Conservation (phyloP, 345 rosid genomes). For the Anastatica hierochuntica region DNA sequence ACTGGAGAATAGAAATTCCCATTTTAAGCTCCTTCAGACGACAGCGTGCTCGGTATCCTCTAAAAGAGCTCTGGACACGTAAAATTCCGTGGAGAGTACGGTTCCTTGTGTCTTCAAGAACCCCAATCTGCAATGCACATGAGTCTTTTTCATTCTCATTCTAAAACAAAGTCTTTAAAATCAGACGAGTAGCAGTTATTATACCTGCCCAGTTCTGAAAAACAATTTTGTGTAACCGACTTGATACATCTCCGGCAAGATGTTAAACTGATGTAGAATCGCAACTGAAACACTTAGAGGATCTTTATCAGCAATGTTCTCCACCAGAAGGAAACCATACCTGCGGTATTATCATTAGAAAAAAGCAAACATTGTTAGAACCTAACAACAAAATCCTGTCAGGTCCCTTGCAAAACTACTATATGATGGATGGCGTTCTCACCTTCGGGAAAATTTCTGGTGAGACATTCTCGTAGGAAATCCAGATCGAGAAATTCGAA, state of each 20-base stretch:
- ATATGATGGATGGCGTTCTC: background rate
- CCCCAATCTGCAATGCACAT: constrained; percentile 65
- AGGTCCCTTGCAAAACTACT: background rate
- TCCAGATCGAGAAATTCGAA: constrained; percentile 93
- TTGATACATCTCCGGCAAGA: constrained; percentile 98
- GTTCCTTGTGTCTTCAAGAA: constrained; percentile 94
- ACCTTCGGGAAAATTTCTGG: constrained; percentile 95
- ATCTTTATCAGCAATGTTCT: constrained; percentile 67
- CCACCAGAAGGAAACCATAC: constrained; percentile 93
- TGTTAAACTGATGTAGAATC: constrained; percentile 92
- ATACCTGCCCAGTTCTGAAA: constrained; percentile 97
- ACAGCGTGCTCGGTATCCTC: constrained; percentile 82
- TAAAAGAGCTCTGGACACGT: constrained; percentile 89
- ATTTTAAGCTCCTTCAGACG: constrained; percentile 48
- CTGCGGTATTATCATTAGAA: constrained; percentile 33
- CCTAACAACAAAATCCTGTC: constrained; percentile 1
- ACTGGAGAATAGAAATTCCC: constrained; percentile 61
- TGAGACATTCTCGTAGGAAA: constrained; percentile 97
- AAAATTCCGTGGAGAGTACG: constrained; percentile 93
- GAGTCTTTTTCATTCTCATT: background rate
- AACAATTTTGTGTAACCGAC: constrained; percentile 96
- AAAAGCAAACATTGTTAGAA: constrained; percentile 1
- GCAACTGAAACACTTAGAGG: constrained; percentile 96
- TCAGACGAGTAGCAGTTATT: background rate
- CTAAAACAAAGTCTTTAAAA: constrained; percentile 1